Evolutionary conservation across 495 filamentous ascomycete genomes (phyloP), one percentile per base, ranked within the genome.

Genomic region (Umbilicaria muhlenbergii): DNA sequence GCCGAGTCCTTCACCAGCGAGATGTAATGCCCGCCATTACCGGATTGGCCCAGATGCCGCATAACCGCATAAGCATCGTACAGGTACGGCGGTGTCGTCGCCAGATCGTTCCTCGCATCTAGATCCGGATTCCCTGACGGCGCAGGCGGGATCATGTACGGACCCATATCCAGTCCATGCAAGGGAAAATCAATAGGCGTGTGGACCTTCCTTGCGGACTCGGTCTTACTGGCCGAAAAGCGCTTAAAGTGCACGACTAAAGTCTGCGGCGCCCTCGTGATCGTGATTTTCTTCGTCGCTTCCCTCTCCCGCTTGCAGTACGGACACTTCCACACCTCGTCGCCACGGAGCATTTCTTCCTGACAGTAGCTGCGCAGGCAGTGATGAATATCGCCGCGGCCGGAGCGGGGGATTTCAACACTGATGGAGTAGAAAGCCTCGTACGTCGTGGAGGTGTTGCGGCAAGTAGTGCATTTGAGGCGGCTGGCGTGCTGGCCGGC

Each of bases 201-300:
- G 52, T 74, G 73, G 48, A 83, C 73, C 57, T 86, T 86, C 18
- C 65, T 70, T 19, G 75, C 67, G 31, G 60, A 62, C 42, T 80
- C 63, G 13, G 64, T 65, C 54, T 73, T 72, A 8, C 64, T 68
- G 6, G 74, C 69, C 3, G 70, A 70, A 55, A 85, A 85, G 24
- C 81, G 77, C 56, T 84, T 86, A 55, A 86, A 77, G 49, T 85
- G 80, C 5, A 86, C 63, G n/a, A 84, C 78, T 4, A 86, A 62
- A 50, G 78, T 74, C 39, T 80, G 70, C 0, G 81, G 81, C 1
- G 79, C 75, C 7, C 81, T 73, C 14, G 80, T 83, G 47, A 86
- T 75, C 32, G 78, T 80, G 45, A 86, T 78, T 46, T 78, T 75
- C 47, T 83, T 85, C 11, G 70, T 82, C 11, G 80, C 80, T 47